Conservation (phyloP, 768 basidiomycete species). For the Gelatoporia subvermispora region DNA sequence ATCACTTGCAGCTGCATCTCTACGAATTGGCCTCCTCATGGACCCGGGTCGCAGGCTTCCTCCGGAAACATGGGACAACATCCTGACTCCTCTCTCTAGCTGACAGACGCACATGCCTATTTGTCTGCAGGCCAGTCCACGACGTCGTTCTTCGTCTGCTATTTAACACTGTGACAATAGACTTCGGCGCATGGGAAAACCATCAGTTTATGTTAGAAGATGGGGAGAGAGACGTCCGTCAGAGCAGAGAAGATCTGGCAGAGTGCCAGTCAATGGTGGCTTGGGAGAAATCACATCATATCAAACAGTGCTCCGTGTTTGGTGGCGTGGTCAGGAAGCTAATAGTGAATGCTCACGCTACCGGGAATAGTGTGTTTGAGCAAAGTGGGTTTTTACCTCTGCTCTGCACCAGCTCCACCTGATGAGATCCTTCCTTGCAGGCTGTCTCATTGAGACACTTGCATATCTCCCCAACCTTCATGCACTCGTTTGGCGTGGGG, state of each 20-base stretch:
- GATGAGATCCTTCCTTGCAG: neutral
- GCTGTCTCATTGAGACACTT: neutral
- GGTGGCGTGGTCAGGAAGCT: neutral
- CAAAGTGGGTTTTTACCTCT: neutral
- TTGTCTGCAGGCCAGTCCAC: neutral
- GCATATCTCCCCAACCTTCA: neutral
- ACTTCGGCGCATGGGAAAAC: constrained; percentile 1
- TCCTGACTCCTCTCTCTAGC: neutral
- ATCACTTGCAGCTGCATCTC: neutral
- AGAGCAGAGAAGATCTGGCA: neutral
- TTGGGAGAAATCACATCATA: neutral
- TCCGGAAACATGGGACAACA: neutral
- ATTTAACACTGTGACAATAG: neutral
- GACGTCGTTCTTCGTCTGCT: neutral
- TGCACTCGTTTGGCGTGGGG: too few relatives aligned
- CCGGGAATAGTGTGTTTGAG: neutral
- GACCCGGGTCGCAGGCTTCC: neutral
- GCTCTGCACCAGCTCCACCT: neutral
- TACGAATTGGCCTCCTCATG: neutral
- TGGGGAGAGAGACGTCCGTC: neutral
- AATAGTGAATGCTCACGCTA: neutral
- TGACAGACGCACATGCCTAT: neutral
- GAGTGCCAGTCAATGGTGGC: neutral
- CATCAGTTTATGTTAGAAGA: neutral
- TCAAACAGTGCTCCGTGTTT: neutral